Evolutionary conservation across 306 rosid genomes (phyloP), one percentile per base, ranked within the genome.

Genomic region (Lathyrus aphaca): DNA sequence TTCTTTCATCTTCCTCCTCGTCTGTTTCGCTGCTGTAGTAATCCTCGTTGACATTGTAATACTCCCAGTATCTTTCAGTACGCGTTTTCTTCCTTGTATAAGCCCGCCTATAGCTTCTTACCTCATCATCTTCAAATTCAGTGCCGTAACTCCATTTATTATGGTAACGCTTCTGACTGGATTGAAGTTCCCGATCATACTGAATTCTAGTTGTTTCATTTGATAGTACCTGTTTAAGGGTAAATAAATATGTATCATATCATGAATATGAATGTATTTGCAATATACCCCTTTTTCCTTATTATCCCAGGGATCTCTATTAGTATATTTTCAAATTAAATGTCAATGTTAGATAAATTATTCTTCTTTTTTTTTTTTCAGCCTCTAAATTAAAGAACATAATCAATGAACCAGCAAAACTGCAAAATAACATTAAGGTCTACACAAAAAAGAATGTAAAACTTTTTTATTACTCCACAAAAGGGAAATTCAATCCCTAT

Each of bases 221-320:
- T 32, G 97, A 83, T 56, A 93, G 80, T 16, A 93, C 91, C 98
- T 93, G 81, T 75, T 77, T 68, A 30, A 19, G 53, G 68, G 68
- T 27, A 79, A 43, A 44, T 48, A 38, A 60, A 79, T 16, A 32
- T 10, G 71, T 23, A 44, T 56, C 45, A 23, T 62, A n/a, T n/a
- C n/a, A n/a, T n/a, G n/a, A n/a, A n/a, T 40, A 29, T 62, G 67
- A 68, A 10, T 53, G 27, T 30, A 69, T 60, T 19, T 69, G n/a
- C 2, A n/a, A n/a, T n/a, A n/a, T n/a, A n/a, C n/a, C n/a, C n/a
- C n/a, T n/a, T n/a, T n/a, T n/a, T n/a, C n/a, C n/a, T n/a, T n/a
- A n/a, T n/a, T n/a, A n/a, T n/a, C n/a, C n/a, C n/a, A n/a, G n/a
- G n/a, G n/a, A 8, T 30, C 37, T 30, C 7, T 30, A 30, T 30